Evolutionary conservation across 2,329 filamentous ascomycete species (phyloP).

Genomic region (Macrophomina pseudophaseolina): DNA sequence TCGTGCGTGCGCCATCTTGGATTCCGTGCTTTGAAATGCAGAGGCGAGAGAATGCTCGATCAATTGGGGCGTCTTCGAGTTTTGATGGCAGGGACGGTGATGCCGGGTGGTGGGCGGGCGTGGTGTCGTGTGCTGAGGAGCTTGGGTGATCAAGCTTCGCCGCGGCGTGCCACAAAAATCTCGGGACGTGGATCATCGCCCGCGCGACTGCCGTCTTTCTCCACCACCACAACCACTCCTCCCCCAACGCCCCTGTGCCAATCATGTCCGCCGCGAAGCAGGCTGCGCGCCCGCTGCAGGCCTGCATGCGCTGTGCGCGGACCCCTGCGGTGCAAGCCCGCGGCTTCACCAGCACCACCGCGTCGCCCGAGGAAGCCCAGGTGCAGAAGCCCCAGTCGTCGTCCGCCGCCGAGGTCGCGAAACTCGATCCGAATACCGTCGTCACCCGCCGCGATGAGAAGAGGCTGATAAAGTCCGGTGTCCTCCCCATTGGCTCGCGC

Average conservation of each 20-base stretch:
- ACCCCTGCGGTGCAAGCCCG: conserved; percentile 31
- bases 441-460: conserved; percentile 68
- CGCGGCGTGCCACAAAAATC: conserved; percentile 22
- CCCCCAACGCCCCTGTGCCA: conserved; percentile 25
- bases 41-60: not conserved
- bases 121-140: not conserved
- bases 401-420: conserved; percentile 26
- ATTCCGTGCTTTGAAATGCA: not conserved
- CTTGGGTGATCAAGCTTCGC: conserved; percentile 16
- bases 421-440: conserved; percentile 71
- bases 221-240: conserved; percentile 27
- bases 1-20: conserved; percentile 28
- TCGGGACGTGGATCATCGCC: conserved; percentile 18
- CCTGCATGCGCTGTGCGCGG: conserved; percentile 34
- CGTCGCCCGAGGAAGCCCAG: conserved; percentile 51
- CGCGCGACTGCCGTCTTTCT: conserved; percentile 2
- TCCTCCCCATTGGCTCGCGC: conserved; percentile 79
- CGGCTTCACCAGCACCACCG: conserved; percentile 55
- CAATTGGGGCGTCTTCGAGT: not conserved
- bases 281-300: conserved; percentile 40
- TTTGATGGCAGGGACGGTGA: not conserved
- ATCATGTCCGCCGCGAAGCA: conserved; percentile 44
- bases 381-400: conserved; percentile 30
- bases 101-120: not conserved
- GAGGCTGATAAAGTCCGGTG: conserved; percentile 69